Evolutionary conservation across 164 flowering plant species (phyloP), one percentile per base, ranked within the genome.

Genomic region (Euptelea pleiosperma): DNA sequence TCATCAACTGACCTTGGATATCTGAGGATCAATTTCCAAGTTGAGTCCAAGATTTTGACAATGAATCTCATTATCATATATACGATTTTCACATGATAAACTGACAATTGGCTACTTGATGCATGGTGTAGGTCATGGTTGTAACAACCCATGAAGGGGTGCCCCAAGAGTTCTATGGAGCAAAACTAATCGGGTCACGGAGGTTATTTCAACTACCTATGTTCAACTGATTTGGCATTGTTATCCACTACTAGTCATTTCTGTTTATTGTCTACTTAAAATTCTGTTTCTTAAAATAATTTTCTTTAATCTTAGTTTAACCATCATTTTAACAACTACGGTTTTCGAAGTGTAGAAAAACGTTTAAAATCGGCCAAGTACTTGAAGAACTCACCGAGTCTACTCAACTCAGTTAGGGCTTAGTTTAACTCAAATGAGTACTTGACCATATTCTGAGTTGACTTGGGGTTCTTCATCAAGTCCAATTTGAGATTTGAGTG

Each of bases 61-160:
- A 7, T 24, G 44, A 36, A 37, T 21, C 9, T 36, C 21, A 54
- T 54, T 12, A 22, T 37, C 3, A 2, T 54, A 22, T 14, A 1
- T 54, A 26, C 34, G 35, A 49, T 18, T 55, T 55, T 11, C 12
- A 30, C 1, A 7, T 49, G 26, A 16, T 8, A 26, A 48, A 28
- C 40, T 68, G 22, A 52, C 40, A 12, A n/a, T 41, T n/a, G 40
- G 37, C 19, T 53, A 48, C 35, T 36, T 67, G 57, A 52, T 70
- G 44, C 37, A 22, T 66, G 57, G 0, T 61, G 30, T 63, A 93
- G 99, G 99, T 93, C 44, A 79, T 93, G 82, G 99, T 93, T 67
- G 99, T 93, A 52, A 93, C 99, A 59, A 93, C 99, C 12, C 97
- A 90, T 69, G 99, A 90, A 81, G 97, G 97, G 39, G 95, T 90